Percentiles rank a stretch among this genome's conserved stretches.
Conservation (phyloP, 805 yeast species). For the Wickerhamomyces subpelliculosus region DNA sequence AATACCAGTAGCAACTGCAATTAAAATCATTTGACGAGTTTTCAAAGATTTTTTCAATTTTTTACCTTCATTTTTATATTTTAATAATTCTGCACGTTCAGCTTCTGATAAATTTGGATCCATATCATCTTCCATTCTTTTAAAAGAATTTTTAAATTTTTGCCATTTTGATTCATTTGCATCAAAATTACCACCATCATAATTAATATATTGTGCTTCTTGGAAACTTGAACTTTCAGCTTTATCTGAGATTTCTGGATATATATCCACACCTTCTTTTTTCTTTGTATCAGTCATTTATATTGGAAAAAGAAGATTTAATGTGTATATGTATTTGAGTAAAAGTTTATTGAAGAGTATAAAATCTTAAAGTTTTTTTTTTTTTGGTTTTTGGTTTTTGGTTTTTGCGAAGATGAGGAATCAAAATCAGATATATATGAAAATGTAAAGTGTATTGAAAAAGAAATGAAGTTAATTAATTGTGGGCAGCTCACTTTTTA, state of each 20-base stretch:
- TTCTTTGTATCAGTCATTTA: background rate
- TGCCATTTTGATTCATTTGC: slow-evolving; percentile 16
- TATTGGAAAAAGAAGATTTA: background rate
- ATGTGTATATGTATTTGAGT: background rate
- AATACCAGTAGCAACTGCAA: slow-evolving; percentile 67
- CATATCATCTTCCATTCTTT: slow-evolving; percentile 25
- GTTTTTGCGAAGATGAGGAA: no score
- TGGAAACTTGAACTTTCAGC: slow-evolving; percentile 16
- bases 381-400: no score
- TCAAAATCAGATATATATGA: no score
- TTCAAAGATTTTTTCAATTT: slow-evolving; percentile 29
- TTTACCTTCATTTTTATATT: slow-evolving; percentile 22
- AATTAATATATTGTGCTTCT: slow-evolving; percentile 11
- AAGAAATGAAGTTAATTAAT: no score
- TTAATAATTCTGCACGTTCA: slow-evolving; percentile 28
- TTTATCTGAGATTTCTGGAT: slow-evolving; percentile 9
- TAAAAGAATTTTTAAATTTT: slow-evolving; percentile 26
- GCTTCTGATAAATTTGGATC: slow-evolving; percentile 34
- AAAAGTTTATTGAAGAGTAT: no score
- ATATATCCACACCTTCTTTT: slow-evolving; percentile 3
- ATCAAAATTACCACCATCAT: no score
- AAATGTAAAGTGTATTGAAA: no score
- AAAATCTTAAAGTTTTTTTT: no score
- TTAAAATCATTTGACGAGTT: slow-evolving; percentile 61
- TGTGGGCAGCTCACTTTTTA: no score